Evolutionary conservation across 2,329 filamentous ascomycete species (phyloP).

Genomic region (Aspergillus jensenii): DNA sequence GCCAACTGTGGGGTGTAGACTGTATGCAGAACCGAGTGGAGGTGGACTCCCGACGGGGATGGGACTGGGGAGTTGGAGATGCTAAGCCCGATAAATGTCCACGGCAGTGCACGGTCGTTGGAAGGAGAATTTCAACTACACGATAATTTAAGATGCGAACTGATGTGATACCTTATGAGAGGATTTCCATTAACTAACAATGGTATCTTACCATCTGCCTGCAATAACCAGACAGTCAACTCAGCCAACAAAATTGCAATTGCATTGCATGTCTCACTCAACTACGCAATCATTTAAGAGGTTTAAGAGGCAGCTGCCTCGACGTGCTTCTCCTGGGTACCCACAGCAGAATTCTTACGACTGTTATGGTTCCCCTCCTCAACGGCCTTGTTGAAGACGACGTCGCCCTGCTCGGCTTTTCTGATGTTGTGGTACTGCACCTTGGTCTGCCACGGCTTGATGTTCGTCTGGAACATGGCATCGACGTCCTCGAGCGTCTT

Average conservation of each 20-base stretch:
- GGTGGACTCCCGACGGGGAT: neutral
- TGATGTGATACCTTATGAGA: no score
- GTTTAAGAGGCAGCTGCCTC: neutral
- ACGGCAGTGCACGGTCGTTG: neutral
- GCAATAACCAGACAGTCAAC: no score
- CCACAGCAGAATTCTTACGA: neutral
- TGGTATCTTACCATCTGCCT: no score
- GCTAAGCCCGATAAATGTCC: neutral
- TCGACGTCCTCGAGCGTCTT: constrained; percentile 76
- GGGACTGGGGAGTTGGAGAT: neutral
- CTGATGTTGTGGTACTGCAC: constrained; percentile 15
- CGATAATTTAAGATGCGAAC: no score
- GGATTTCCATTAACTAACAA: no score
- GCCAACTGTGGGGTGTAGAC: no score
- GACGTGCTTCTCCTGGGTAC: neutral
- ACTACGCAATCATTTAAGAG: neutral
- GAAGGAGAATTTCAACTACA: no score
- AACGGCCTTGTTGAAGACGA: constrained; percentile 4
- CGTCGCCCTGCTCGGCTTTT: constrained; percentile 18
- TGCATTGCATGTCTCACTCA: no score
- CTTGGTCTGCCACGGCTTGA: constrained; percentile 43
- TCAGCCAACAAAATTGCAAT: no score
- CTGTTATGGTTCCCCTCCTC: neutral
- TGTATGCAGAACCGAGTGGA: no score
- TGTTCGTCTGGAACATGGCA: constrained; percentile 58